Evolutionary conservation across 2,329 filamentous ascomycete species (phyloP).

Genomic region (Pseudogymnoascus sp.): DNA sequence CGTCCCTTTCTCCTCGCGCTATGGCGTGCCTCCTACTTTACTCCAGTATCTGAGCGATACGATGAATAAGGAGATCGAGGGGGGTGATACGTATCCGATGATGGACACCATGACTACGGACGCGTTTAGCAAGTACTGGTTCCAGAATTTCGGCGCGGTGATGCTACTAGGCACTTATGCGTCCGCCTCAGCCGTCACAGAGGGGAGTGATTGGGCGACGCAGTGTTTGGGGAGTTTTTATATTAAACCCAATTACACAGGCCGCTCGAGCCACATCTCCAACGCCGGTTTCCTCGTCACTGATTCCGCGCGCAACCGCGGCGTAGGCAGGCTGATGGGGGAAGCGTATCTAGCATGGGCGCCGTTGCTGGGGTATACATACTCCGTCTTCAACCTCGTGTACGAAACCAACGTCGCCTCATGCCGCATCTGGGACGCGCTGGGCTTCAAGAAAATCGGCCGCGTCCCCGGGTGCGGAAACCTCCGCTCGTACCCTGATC

Average conservation of each 20-base stretch:
- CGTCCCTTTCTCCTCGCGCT: conserved; percentile 54
- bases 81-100: conserved; percentile 66
- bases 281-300: conserved; percentile 54
- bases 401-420: conserved; percentile 68
- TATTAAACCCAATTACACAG: conserved; percentile 66
- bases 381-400: conserved; percentile 67
- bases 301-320: conserved; percentile 44
- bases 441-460: conserved; percentile 66
- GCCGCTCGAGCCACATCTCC: conserved; percentile 64
- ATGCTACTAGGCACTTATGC: conserved; percentile 60
- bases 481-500: conserved; percentile 41
- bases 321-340: conserved; percentile 47
- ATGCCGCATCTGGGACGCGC: conserved; percentile 63
- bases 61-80: conserved; percentile 63
- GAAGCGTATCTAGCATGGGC: conserved; percentile 51
- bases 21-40: conserved; percentile 52
- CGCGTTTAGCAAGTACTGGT: conserved; percentile 62
- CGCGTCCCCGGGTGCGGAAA: conserved; percentile 49
- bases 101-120: conserved; percentile 51
- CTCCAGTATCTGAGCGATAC: conserved; percentile 57
- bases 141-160: conserved; percentile 62
- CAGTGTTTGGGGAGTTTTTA: conserved; percentile 63
- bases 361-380: conserved; percentile 55
- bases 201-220: conserved; percentile 52
- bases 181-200: conserved; percentile 39